phyloP scores from a whole-genome alignment of 345 rosid species.

The Eucalyptus tenuipes region DNA sequence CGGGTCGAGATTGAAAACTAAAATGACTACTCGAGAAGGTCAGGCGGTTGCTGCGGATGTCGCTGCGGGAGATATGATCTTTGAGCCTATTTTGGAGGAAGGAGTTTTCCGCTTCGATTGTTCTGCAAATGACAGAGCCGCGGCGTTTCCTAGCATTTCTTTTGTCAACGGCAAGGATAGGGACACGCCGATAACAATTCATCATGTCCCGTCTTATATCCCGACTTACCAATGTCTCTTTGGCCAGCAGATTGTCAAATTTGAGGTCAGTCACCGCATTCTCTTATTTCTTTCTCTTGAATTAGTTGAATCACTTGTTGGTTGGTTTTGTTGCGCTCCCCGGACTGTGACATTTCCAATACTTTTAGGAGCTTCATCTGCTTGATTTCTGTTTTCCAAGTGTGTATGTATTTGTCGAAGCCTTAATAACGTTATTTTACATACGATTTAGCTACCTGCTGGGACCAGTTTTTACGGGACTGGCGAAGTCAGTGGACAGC shows the following conservation, averaged over 20 bases:
- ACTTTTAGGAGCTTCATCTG: background rate
- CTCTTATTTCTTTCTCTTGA: background rate
- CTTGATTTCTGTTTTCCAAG: background rate
- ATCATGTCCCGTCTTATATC: conserved; percentile 29
- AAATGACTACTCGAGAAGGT: conserved; percentile 25
- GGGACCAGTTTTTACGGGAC: conserved; percentile 91
- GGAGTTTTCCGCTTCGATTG: conserved; percentile 79
- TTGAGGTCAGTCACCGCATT: conserved; percentile 29
- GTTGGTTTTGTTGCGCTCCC: background rate
- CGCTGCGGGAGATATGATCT: conserved; percentile 41
- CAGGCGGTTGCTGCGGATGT: conserved; percentile 11
- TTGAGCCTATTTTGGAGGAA: conserved; percentile 55
- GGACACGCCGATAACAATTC: conserved; percentile 30
- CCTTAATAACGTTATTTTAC: background rate
- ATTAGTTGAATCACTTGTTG: background rate
- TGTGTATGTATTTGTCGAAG: background rate
- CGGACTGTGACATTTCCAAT: background rate
- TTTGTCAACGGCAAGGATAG: conserved; percentile 38
- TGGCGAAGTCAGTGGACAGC: conserved; percentile 92
- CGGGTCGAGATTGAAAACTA: conserved; percentile 2
- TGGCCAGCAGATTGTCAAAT: conserved; percentile 54
- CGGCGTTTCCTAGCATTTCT: conserved; percentile 62
- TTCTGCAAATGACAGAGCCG: conserved; percentile 34
- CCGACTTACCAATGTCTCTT: conserved; percentile 30
- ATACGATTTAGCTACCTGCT: conserved; percentile 41